Evolutionary conservation across 2,329 filamentous ascomycete genomes (phyloP).

Genomic region (Phaeosphaeria sp.): DNA sequence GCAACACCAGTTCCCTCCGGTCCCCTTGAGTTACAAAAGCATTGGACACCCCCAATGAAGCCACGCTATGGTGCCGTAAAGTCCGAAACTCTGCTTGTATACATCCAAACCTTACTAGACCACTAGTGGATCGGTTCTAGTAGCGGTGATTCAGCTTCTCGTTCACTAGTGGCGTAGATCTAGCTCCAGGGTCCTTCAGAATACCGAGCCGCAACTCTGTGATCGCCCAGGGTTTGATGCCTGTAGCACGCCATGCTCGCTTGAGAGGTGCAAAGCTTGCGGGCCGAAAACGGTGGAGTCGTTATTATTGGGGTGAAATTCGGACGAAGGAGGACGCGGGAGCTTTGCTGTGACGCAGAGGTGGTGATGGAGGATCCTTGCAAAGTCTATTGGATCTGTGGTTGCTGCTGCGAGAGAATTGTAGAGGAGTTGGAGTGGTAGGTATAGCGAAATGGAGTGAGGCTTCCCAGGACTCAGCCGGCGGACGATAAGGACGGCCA

Average conservation of each 20-base stretch:
- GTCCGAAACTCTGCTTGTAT: neutral
- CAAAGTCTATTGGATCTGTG: neutral
- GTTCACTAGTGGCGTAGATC: neutral
- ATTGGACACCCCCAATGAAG: neutral
- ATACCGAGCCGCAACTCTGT: neutral
- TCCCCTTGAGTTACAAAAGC: neutral
- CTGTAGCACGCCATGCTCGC: neutral
- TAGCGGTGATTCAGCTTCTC: neutral
- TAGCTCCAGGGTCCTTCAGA: neutral
- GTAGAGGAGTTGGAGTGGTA: neutral
- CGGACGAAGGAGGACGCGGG: neutral
- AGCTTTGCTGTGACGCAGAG: neutral
- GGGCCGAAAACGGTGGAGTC: neutral
- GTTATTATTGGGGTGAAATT: neutral
- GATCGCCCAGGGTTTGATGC: neutral
- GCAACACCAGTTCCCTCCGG: neutral
- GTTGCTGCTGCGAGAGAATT: neutral
- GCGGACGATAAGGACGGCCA: no score
- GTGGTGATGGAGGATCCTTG: neutral
- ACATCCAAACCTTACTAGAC: neutral
- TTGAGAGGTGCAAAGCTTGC: neutral
- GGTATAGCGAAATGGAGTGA: neutral
- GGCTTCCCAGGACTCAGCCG: no score
- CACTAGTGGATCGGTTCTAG: neutral
- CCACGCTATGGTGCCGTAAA: neutral